A percentile compares a stretch with the other conserved stretches of the same genome.
Conservation (phyloP, 2,329 filamentous ascomycete genomes). For the Epichloe sibirici region DNA sequence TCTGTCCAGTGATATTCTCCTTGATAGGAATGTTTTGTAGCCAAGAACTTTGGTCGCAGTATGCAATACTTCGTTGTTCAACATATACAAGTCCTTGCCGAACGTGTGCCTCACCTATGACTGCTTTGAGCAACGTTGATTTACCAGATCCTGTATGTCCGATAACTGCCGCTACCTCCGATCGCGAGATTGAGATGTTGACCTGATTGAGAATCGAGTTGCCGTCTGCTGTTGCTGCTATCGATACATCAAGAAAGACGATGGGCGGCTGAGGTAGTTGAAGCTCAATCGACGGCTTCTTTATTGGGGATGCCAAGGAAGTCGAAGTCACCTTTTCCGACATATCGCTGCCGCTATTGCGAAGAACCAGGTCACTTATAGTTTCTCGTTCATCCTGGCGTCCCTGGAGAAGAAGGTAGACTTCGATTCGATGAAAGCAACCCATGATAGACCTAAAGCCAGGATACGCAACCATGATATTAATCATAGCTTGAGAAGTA, state of each 20-base stretch:
- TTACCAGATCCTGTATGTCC: too few relatives aligned
- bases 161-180: background rate
- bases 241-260: slow-evolving; percentile 28
- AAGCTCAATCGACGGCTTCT: background rate
- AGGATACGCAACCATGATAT: slow-evolving; percentile 3
- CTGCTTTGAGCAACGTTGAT: too few relatives aligned
- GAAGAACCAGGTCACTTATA: slow-evolving; percentile 28
- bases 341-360: slow-evolving; percentile 2
- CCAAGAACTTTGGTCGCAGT: too few relatives aligned
- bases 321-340: too few relatives aligned
- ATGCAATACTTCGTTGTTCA: too few relatives aligned
- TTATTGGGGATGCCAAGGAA: too few relatives aligned
- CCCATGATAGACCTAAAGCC: background rate
- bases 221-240: slow-evolving; percentile 23
- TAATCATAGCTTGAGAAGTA: slow-evolving; percentile 3
- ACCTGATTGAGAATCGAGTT: slow-evolving; percentile 16
- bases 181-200: too few relatives aligned
- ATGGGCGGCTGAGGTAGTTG: background rate
- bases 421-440: slow-evolving; percentile 7
- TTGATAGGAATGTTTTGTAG: too few relatives aligned
- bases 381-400: background rate
- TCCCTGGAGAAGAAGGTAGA: slow-evolving; percentile 3
- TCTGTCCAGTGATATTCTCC: too few relatives aligned
- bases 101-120: too few relatives aligned
- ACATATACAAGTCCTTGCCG: too few relatives aligned